A percentile compares a stretch with the other conserved stretches of the same genome.
Conservation (phyloP, 2,329 filamentous ascomycete species). For the Neocatenulostroma microsporum region DNA sequence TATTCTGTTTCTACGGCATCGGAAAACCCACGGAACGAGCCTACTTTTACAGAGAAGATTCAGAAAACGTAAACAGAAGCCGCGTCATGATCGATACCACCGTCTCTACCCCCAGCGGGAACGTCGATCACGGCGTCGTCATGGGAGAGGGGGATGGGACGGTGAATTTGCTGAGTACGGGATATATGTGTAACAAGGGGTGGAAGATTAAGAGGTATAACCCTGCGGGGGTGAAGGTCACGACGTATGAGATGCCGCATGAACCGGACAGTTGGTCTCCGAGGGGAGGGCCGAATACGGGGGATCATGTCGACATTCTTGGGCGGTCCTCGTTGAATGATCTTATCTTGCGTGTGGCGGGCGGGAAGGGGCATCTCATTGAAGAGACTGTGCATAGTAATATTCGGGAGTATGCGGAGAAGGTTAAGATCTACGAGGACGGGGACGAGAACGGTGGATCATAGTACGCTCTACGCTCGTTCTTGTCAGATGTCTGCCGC, state of each 20-base stretch:
- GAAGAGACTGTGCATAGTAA: conserved; percentile 69
- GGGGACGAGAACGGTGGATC: conserved; percentile 6
- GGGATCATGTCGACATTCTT: conserved; percentile 94
- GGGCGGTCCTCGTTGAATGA: conserved; percentile 86
- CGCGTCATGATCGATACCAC: conserved; percentile 54
- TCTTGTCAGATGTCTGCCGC: not conserved
- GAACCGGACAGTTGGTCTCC: conserved; percentile 90
- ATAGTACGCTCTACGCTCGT: not conserved
- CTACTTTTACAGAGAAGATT: conserved; percentile 80
- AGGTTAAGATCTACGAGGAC: conserved; percentile 70
- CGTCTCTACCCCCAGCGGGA: conserved; percentile 53
- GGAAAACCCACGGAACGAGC: conserved; percentile 88
- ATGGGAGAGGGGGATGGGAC: conserved; percentile 96
- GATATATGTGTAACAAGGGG: conserved; percentile 95
- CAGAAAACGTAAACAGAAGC: conserved; percentile 52
- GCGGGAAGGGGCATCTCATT: conserved; percentile 74
- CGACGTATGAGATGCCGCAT: conserved; percentile 90
- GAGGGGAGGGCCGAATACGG: conserved; percentile 59
- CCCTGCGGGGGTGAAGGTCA: conserved; percentile 71
- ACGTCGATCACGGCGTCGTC: conserved; percentile 77
- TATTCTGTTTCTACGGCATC: conserved; percentile 95
- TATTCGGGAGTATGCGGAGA: conserved; percentile 73
- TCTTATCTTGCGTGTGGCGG: conserved; percentile 75
- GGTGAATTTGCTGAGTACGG: conserved; percentile 81
- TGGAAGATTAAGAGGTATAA: conserved; percentile 95